A percentile compares a stretch with the other conserved stretches of the same genome.
Conservation (phyloP, 306 rosid genomes). For the Rosa lucieae region DNA sequence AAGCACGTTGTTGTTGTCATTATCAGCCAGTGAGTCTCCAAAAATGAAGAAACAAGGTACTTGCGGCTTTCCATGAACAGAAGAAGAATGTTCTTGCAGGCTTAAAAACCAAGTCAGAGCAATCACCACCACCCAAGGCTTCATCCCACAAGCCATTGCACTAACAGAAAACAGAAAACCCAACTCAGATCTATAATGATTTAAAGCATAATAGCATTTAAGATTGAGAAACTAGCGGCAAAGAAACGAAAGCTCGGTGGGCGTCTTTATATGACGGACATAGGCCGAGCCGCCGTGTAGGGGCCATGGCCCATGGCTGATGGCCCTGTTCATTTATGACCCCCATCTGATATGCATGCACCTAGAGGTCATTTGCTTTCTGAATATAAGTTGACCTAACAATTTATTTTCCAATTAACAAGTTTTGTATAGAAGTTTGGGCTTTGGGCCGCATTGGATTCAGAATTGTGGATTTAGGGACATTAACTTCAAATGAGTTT, state of each 20-base stretch:
- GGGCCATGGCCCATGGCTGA: background rate
- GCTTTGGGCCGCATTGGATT: no score
- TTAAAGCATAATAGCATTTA: background rate
- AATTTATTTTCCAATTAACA: no score
- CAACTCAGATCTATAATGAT: background rate
- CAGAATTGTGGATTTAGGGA: no score
- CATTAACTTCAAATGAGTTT: no score
- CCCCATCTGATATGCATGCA: background rate
- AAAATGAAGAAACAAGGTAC: slow-evolving; percentile 84
- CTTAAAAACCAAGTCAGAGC: slow-evolving; percentile 8
- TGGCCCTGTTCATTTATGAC: background rate
- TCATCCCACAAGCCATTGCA: background rate
- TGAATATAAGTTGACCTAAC: no score
- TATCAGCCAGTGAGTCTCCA: slow-evolving; percentile 72
- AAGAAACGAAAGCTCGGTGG: background rate
- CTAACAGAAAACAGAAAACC: background rate
- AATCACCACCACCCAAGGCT: background rate
- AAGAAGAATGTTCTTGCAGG: slow-evolving; percentile 14
- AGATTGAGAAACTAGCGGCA: background rate
- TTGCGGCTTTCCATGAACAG: slow-evolving; percentile 50
- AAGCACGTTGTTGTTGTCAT: slow-evolving; percentile 60
- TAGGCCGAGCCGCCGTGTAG: background rate
- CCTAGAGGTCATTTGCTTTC: no score
- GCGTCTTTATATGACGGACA: background rate
- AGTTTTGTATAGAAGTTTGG: no score